Conservation (phyloP, 1,139 yeast species). For the Blastobotrys aristatus region DNA sequence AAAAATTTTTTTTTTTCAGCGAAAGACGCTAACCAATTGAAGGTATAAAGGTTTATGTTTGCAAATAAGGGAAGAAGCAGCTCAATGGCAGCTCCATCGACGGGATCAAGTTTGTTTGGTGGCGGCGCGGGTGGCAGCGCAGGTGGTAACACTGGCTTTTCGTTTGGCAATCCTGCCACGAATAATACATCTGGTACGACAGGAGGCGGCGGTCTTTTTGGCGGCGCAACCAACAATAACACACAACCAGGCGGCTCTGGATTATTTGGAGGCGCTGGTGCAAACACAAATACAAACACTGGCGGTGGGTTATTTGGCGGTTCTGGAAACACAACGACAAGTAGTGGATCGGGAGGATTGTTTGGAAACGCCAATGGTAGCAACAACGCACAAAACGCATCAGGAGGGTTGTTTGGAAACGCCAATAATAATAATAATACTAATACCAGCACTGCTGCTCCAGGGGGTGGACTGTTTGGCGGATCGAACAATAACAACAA, state of each 20-base stretch:
- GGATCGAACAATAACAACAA: background rate
- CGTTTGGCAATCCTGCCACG: constrained; percentile 1
- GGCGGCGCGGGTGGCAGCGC: background rate
- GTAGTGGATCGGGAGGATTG: too few relatives aligned
- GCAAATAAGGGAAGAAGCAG: constrained; percentile 8
- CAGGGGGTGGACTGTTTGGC: constrained; percentile 7
- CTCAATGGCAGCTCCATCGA: constrained; percentile 12
- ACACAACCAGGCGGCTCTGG: background rate
- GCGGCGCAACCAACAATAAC: background rate
- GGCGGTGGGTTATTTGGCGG: constrained; percentile 2
- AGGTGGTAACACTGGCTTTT: background rate
- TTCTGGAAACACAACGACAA: background rate
- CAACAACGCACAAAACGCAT: background rate
- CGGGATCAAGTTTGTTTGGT: background rate
- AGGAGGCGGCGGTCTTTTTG: background rate
- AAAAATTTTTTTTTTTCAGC: too few relatives aligned
- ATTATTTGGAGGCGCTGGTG: constrained; percentile 4
- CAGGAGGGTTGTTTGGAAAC: constrained; percentile 5
- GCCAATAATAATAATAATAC: background rate
- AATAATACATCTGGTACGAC: background rate
- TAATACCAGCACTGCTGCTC: background rate
- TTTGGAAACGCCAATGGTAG: too few relatives aligned
- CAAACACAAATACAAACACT: background rate
- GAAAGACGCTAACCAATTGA: background rate
- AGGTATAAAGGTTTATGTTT: background rate